Evolutionary conservation across 2,329 filamentous ascomycete genomes (phyloP), one percentile per base, ranked within the genome.

Genomic region (Cladophialophora chaetospira): DNA sequence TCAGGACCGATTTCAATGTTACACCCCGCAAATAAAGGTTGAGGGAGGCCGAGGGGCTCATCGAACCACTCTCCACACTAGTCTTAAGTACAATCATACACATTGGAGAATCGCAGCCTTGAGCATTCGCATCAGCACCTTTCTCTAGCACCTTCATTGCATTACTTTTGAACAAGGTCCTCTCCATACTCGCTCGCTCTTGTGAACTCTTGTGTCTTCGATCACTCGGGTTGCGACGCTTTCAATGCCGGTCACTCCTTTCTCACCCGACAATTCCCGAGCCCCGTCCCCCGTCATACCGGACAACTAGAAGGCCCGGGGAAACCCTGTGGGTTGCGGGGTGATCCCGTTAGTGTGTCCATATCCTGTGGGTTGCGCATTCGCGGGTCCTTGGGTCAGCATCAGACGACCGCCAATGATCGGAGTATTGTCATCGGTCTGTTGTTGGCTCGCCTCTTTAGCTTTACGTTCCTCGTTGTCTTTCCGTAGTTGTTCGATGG

Each of bases 401-500:
- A 99, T 96, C 50, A 99, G 83, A 51, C 94, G 86, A 62, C 85
- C 88, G 52, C 93, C 92, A 23, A 99, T 84, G 68, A 99, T 97
- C 4, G 94, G 94, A 0, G 91, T 92, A 73, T 89, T 93, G 69
- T 96, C 91, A 69, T 97, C 92, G 54, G 92, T 89, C 79, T 90
- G 93, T 78, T 93, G 85, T 64, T 94, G 89, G 63, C 85, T 86
- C 31, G 80, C 81, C 76, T 87, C 84, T 61, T 77, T 78, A 15
- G 78, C 75, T 73, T 96, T 97, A 69, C 92, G 88, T 71, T 92
- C 89, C 75, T 99, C 95, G 70, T 97, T 99, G 76, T 99, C 95
- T 61, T 90, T 89, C 82, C 95, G 96, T 60, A 99, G 83, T 58
- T 81, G 73, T 57, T 91, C 85, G 65, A 99, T 88, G 55, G 95